A percentile compares a stretch with the other conserved stretches of the same genome.
Evolutionary conservation across 2,329 filamentous ascomycete species (phyloP).

Genomic region (Arthrinium phaeospermum): DNA sequence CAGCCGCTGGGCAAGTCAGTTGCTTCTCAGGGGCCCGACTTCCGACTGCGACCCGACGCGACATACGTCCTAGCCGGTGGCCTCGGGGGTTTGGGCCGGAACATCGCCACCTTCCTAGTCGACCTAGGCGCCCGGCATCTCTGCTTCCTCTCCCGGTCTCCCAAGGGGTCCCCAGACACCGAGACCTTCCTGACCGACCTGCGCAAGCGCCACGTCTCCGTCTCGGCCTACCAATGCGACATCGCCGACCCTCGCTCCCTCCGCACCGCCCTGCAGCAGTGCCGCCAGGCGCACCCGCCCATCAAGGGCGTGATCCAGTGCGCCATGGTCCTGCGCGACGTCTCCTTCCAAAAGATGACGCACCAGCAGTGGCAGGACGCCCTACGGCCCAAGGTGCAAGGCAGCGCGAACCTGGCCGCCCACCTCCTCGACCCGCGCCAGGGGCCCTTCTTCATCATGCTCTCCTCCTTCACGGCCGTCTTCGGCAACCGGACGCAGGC

Average conservation of each 20-base stretch:
- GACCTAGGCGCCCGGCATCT: conserved; percentile 19
- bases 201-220: neutral
- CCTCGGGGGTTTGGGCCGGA: conserved; percentile 21
- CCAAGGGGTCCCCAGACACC: neutral
- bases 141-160: conserved; percentile 18
- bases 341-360: conserved; percentile 33
- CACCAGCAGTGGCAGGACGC: conserved; percentile 30
- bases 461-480: conserved; percentile 31
- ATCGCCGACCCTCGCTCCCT: conserved; percentile 5
- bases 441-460: conserved; percentile 33
- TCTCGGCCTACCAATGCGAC: neutral
- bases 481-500: conserved; percentile 33
- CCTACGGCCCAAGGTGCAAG: conserved; percentile 37
- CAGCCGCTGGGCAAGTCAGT: neutral
- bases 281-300: conserved; percentile 10
- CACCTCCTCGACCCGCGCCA: conserved; percentile 24
- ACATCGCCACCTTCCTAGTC: conserved; percentile 19
- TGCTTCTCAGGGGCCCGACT: neutral
- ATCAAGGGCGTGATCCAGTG: conserved; percentile 20
- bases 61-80: conserved; percentile 21
- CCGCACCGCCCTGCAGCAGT: conserved; percentile 8
- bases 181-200: neutral
- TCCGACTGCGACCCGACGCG: conserved; percentile 3
- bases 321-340: conserved; percentile 19
- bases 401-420: conserved; percentile 36